Evolutionary conservation across 345 rosid species (phyloP).

Genomic region (Clarkia xantiana): DNA sequence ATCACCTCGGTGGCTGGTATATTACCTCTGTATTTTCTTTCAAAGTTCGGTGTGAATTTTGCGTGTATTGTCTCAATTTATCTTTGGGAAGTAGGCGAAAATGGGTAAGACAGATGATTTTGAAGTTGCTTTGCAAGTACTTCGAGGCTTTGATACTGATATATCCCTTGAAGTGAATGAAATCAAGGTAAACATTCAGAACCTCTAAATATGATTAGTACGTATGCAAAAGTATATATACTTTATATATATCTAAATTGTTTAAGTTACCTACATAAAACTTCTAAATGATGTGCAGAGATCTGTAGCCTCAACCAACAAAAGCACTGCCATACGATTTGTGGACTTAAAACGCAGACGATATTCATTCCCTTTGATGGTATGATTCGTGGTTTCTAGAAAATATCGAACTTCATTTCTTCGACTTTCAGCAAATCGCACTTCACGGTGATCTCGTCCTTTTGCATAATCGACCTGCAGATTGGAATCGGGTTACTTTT

Average conservation of each 20-base stretch:
- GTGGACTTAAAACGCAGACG: conserved; percentile 48
- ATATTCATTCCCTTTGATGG: conserved; percentile 63
- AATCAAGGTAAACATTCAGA: conserved; percentile 50
- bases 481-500: conserved; percentile 79
- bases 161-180: conserved; percentile 77
- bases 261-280: background rate
- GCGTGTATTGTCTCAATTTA: background rate
- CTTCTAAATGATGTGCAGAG: conserved; percentile 30
- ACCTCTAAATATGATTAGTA: no score
- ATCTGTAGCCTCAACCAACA: conserved; percentile 61
- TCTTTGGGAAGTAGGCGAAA: conserved; percentile 49
- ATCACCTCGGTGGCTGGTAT: conserved; percentile 98
- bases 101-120: conserved; percentile 98
- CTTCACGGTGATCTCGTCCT: conserved; percentile 2
- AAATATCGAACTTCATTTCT: background rate
- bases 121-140: conserved; percentile 93
- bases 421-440: background rate
- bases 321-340: conserved; percentile 43
- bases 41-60: no score
- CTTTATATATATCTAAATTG: no score
- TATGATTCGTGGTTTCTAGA: conserved; percentile 9
- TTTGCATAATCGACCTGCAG: conserved; percentile 25
- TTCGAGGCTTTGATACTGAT: conserved; percentile 85
- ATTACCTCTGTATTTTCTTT: conserved; percentile 3
- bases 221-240: no score